phyloP scores from a whole-genome alignment of 2,329 filamentous ascomycete species.

The Alternaria panax region DNA sequence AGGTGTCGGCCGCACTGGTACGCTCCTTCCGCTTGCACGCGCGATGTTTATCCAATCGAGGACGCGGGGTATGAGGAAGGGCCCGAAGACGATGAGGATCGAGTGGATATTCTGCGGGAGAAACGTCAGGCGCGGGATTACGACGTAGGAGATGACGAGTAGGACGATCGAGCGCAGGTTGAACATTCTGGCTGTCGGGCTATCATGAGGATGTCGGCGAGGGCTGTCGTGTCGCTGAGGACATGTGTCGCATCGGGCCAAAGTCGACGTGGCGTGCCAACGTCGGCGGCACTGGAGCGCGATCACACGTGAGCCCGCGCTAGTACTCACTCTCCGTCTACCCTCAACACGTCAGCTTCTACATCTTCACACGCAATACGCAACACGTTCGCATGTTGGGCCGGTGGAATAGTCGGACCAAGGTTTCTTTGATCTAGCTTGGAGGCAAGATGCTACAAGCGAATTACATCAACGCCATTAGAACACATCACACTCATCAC shows the following conservation, averaged over 20 bases:
- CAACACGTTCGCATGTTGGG: too few species aligned
- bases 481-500: neutral
- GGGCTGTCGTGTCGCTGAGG: slow-evolving; percentile 6
- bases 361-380: neutral
- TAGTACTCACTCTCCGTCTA: neutral
- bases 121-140: slow-evolving; percentile 50
- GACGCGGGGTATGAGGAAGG: slow-evolving; percentile 72
- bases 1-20: slow-evolving; percentile 65
- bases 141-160: slow-evolving; percentile 43
- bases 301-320: slow-evolving; percentile 17
- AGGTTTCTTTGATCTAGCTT: neutral
- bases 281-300: slow-evolving; percentile 13
- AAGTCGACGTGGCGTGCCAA: slow-evolving; percentile 19
- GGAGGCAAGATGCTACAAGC: neutral
- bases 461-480: neutral
- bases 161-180: slow-evolving; percentile 43
- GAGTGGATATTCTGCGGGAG: slow-evolving; percentile 43
- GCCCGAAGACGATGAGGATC: slow-evolving; percentile 67
- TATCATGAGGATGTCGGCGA: slow-evolving; percentile 14
- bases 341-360: neutral
- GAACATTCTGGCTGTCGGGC: slow-evolving; percentile 36
- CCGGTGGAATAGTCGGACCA: neutral
- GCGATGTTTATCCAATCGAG: slow-evolving; percentile 70
- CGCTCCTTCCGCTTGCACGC: slow-evolving; percentile 48
- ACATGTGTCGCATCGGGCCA: slow-evolving; percentile 16